Evolutionary conservation across 2,329 filamentous ascomycete species (phyloP).

Genomic region (Ophiosphaerella korrae): DNA sequence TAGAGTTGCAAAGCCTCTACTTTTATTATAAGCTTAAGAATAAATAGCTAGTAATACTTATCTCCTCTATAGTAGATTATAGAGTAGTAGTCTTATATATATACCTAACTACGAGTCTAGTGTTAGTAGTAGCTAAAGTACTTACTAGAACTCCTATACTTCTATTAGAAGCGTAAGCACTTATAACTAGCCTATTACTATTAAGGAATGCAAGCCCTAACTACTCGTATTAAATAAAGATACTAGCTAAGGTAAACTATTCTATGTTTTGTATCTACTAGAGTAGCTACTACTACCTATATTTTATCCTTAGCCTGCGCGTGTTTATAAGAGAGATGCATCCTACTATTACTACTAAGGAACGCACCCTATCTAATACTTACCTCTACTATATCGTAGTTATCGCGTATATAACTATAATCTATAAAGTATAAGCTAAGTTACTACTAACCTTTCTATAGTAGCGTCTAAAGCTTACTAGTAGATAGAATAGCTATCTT

Average conservation of each 20-base stretch:
- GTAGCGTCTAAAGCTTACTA: constrained; percentile 33
- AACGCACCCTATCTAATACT: constrained; percentile 18
- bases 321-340: constrained; percentile 24
- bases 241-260: constrained; percentile 24
- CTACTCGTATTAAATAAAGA: constrained; percentile 23
- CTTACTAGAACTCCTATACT: constrained; percentile 32
- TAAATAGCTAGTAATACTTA: constrained; percentile 37
- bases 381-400: constrained; percentile 29
- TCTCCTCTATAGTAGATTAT: constrained; percentile 22
- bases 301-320: constrained; percentile 28
- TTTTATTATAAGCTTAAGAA: constrained; percentile 85
- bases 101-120: constrained; percentile 39
- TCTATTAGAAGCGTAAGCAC: constrained; percentile 45
- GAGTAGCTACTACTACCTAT: constrained; percentile 15
- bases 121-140: constrained; percentile 4
- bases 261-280: constrained; percentile 30
- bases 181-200: constrained; percentile 53
- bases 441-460: constrained; percentile 27
- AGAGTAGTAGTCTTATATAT: constrained; percentile 24
- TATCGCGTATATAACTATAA: constrained; percentile 40
- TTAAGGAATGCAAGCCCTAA: constrained; percentile 51
- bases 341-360: constrained; percentile 27
- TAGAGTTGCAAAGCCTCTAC: constrained; percentile 60
- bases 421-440: constrained; percentile 34
- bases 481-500: constrained; percentile 26